Conservation (phyloP, 2,329 filamentous ascomycete genomes). For the Leptoxyphium fumago region DNA sequence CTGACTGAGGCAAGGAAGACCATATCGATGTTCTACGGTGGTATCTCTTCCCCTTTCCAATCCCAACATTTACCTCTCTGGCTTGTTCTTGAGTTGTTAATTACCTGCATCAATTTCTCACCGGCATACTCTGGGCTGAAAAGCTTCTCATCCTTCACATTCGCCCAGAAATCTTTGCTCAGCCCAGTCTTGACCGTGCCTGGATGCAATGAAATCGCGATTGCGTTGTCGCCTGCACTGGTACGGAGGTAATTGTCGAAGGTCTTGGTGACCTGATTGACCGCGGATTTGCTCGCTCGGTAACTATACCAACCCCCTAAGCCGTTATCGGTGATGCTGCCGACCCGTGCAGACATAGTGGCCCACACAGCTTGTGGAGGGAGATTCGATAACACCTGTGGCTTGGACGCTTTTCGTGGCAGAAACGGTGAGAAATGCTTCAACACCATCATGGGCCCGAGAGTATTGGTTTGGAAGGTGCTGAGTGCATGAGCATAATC, state of each 20-base stretch:
- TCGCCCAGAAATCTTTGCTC: conserved; percentile 56
- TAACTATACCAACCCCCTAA: conserved; percentile 75
- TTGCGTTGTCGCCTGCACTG: conserved; percentile 44
- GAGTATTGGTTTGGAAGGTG: conserved; percentile 57
- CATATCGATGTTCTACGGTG: conserved; percentile 27
- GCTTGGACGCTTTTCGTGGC: conserved; percentile 39
- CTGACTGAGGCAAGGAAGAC: too few relatives aligned
- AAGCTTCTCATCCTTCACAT: conserved; percentile 46
- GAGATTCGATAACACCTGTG: conserved; percentile 9
- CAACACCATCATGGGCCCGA: conserved; percentile 60
- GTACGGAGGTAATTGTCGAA: conserved; percentile 53
- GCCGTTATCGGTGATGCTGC: conserved; percentile 55
- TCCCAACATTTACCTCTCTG: conserved; percentile 53
- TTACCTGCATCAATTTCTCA: conserved; percentile 46
- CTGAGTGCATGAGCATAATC: conserved; percentile 45
- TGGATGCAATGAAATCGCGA: conserved; percentile 60
- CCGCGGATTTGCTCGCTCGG: conserved; percentile 58
- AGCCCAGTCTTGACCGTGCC: conserved; percentile 67
- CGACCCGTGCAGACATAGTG: conserved; percentile 67
- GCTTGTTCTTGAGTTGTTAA: conserved; percentile 31
- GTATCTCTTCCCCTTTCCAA: conserved; percentile 51
- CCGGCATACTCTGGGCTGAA: conserved; percentile 54
- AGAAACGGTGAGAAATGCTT: conserved; percentile 62
- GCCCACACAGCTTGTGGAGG: conserved; percentile 48
- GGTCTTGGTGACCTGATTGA: conserved; percentile 56